phyloP scores from a whole-genome alignment of 2,329 filamentous ascomycete species.

The Verticillium tricorpus region DNA sequence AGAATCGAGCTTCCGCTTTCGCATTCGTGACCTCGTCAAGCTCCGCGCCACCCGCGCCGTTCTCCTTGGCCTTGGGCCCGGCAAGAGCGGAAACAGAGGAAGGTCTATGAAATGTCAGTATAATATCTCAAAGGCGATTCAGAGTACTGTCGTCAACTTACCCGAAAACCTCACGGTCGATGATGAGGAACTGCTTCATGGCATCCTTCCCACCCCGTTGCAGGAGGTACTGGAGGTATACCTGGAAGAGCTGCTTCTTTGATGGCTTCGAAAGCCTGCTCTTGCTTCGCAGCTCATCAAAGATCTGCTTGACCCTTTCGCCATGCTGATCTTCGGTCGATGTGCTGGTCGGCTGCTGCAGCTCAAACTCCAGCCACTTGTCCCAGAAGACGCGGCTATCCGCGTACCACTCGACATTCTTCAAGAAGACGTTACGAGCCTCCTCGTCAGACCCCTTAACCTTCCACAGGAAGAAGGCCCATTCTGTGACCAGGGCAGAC shows the following conservation, averaged over 20 bases:
- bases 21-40: constrained; percentile 46
- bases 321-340: constrained; percentile 62
- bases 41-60: constrained; percentile 34
- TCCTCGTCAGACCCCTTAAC: constrained; percentile 75
- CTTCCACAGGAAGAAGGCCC: constrained; percentile 84
- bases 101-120: constrained; percentile 29
- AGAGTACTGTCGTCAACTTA: constrained; percentile 33
- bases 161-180: constrained; percentile 88
- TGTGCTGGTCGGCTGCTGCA: constrained; percentile 69
- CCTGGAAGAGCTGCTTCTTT: constrained; percentile 70
- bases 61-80: constrained; percentile 41
- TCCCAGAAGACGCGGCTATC: constrained; percentile 89
- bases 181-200: constrained; percentile 77
- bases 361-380: constrained; percentile 83
- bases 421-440: constrained; percentile 76
- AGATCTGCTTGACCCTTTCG: constrained; percentile 73
- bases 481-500: constrained; percentile 81
- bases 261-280: constrained; percentile 63
- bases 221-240: constrained; percentile 80
- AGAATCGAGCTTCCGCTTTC: constrained; percentile 47
- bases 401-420: constrained; percentile 77
- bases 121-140: background rate
- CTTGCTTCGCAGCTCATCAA: constrained; percentile 69
- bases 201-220: constrained; percentile 76
- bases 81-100: constrained; percentile 38